Evolutionary conservation across 1,139 yeast genomes (phyloP), one percentile per base, ranked within the genome.

Genomic region (Ogataea hybrid): DNA sequence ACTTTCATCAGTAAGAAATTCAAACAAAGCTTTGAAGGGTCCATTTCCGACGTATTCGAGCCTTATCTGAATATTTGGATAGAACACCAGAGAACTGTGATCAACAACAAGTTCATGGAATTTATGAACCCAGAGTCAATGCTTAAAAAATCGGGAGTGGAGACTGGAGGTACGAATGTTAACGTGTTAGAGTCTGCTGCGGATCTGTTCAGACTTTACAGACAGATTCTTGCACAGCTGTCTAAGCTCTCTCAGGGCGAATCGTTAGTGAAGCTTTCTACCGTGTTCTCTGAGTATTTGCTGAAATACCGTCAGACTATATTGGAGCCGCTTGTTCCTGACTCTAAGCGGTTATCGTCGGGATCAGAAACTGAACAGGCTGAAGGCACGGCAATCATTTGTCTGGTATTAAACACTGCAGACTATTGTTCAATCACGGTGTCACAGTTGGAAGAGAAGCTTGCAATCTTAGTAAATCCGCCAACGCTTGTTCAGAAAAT

Each of bases 11-110:
- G 81, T 50, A 77, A 75, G 17, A 71, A 75, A 41, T 84, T 84
- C 60, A 63, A 62, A 25, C 54, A 59, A 35, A 65, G 60, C 9
- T 71, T 75, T 52, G 71, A 73, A 32, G 75, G 74, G 37, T 68
- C 74, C 32, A 79, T 90, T 10, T 84, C 95, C 20, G 69, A 70
- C 20, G 85, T 84, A 15, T 90, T 89, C 61, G 95, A 87, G 58
- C 96, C 97, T 2, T 87, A 84, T 56, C 68, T 92, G 42, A 75
- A 76, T 32, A 65, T 87, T 8, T 94, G 97, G 96, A 81, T 92
- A n/a, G 81, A 79, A 23, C 85, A 87, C 57, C 97, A 92, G 63
- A 90, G 86, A 49, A 70, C 72, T 25, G 62, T 70, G 20, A 69
- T 92, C 50, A 75, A 75, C 35, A 66, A 73, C 9, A 87, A 85